phyloP scores from a whole-genome alignment of 1,284 basidiomycete species.

The Gastroboletus turbinatus region DNA sequence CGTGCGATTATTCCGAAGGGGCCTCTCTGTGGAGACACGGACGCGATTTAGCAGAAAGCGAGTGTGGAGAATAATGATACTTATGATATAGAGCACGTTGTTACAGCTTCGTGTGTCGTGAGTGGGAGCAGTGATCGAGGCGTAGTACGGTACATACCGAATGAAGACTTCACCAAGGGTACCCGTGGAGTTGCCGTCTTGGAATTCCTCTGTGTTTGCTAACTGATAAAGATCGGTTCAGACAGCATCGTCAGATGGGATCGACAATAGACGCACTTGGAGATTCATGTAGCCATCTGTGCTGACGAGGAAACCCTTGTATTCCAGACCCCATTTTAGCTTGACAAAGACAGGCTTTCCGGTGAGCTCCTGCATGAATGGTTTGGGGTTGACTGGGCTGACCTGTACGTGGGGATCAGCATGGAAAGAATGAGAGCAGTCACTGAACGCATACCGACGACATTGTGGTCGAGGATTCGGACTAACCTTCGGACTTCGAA shows the following conservation, averaged over 20 bases:
- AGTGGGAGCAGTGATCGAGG: neutral
- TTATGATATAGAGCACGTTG: constrained; percentile 92
- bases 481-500: constrained; percentile 54
- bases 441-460: constrained; percentile 57
- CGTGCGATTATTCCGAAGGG: constrained; percentile 41
- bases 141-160: constrained; percentile 53
- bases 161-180: constrained; percentile 98
- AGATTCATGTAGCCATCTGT: constrained; percentile 99
- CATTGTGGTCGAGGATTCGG: constrained; percentile 21
- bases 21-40: constrained; percentile 62
- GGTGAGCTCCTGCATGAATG: constrained; percentile 97
- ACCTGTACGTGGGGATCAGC: constrained; percentile 48
- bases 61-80: constrained; percentile 37
- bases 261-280: constrained; percentile 59
- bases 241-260: neutral
- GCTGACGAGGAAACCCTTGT: constrained; percentile 98
- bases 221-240: constrained; percentile 36
- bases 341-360: constrained; percentile 95
- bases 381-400: constrained; percentile 96
- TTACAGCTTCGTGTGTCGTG: constrained; percentile 57
- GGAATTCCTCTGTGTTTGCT: constrained; percentile 97
- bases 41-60: constrained; percentile 31
- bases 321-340: constrained; percentile 99
- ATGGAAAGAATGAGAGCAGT: constrained; percentile 22
- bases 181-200: constrained; percentile 94